Evolutionary conservation across 768 basidiomycete species (phyloP).

Genomic region (Boletus eberwhitei): DNA sequence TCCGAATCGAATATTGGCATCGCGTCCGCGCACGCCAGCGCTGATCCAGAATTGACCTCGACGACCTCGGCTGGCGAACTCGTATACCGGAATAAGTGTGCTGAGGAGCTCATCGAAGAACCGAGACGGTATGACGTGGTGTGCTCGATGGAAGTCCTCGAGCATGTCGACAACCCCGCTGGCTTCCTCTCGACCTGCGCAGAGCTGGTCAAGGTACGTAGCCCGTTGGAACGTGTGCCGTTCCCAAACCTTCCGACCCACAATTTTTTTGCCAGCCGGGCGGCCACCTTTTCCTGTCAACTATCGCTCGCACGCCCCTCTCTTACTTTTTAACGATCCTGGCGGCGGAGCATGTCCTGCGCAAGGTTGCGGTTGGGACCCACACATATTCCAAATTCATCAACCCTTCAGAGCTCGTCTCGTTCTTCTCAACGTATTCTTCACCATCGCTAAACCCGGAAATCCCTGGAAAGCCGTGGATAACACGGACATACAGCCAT

Average conservation of each 20-base stretch:
- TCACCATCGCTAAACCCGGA: constrained; percentile 14
- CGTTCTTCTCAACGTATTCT: constrained; percentile 70
- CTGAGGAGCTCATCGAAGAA: constrained; percentile 68
- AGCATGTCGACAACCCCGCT: constrained; percentile 93
- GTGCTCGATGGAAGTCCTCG: constrained; percentile 96
- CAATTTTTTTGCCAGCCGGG: constrained; percentile 61
- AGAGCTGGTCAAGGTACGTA: constrained; percentile 77
- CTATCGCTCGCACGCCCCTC: constrained; percentile 82
- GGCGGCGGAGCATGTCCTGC: constrained; percentile 77
- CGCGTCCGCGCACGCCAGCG: constrained; percentile 75
- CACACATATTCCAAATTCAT: constrained; percentile 91
- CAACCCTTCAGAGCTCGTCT: constrained; percentile 79
- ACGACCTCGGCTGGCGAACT: constrained; percentile 36
- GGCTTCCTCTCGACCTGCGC: constrained; percentile 81
- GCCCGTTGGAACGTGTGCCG: neutral
- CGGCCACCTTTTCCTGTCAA: constrained; percentile 93
- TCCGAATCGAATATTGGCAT: constrained; percentile 83
- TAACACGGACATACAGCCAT: constrained; percentile 46
- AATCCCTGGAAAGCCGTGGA: constrained; percentile 48
- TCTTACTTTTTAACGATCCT: constrained; percentile 68
- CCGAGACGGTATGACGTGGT: constrained; percentile 81
- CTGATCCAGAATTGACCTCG: constrained; percentile 60
- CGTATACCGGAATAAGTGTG: constrained; percentile 68
- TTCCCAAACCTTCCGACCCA: constrained; percentile 2
- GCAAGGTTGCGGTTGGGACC: constrained; percentile 81